phyloP scores from a whole-genome alignment of 257 asterid species.

The Scutellaria galericulata region DNA sequence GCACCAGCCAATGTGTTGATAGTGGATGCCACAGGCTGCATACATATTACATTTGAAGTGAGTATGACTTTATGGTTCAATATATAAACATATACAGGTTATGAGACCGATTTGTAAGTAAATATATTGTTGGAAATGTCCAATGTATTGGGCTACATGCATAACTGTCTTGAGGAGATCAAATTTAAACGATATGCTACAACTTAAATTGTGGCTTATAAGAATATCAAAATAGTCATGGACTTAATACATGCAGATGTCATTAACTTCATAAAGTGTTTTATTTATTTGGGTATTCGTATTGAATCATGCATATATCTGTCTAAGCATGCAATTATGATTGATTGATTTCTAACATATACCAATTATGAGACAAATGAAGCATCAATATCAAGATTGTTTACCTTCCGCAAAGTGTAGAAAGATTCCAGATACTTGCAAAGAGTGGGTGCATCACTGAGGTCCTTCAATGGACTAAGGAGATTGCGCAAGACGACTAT shows the following conservation, averaged over 20 bases:
- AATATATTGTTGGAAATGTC: too few relatives aligned
- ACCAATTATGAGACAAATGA: background rate
- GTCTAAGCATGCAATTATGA: background rate
- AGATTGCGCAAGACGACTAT: slow-evolving; percentile 55
- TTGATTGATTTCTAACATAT: background rate
- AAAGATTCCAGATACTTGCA: slow-evolving; percentile 51
- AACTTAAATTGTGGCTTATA: too few relatives aligned
- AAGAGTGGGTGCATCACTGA: slow-evolving; percentile 49
- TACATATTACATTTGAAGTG: slow-evolving; percentile 16
- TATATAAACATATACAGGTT: background rate
- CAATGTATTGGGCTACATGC: too few relatives aligned
- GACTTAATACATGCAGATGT: too few relatives aligned
- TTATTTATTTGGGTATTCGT: too few relatives aligned
- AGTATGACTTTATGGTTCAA: background rate
- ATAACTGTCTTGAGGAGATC: too few relatives aligned
- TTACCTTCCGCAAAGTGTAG: slow-evolving; percentile 56
- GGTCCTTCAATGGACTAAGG: slow-evolving; percentile 52
- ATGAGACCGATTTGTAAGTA: background rate
- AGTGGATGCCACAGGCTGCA: slow-evolving; percentile 63
- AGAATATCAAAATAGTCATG: too few relatives aligned
- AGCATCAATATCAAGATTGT: background rate
- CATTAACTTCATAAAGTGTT: too few relatives aligned
- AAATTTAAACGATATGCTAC: too few relatives aligned
- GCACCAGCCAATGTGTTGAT: slow-evolving; percentile 64
- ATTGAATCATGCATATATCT: too few relatives aligned